A percentile compares a stretch with the other conserved stretches of the same genome.
Evolutionary conservation across 768 basidiomycete genomes (phyloP).

Genomic region (Naganishia friedmannii): DNA sequence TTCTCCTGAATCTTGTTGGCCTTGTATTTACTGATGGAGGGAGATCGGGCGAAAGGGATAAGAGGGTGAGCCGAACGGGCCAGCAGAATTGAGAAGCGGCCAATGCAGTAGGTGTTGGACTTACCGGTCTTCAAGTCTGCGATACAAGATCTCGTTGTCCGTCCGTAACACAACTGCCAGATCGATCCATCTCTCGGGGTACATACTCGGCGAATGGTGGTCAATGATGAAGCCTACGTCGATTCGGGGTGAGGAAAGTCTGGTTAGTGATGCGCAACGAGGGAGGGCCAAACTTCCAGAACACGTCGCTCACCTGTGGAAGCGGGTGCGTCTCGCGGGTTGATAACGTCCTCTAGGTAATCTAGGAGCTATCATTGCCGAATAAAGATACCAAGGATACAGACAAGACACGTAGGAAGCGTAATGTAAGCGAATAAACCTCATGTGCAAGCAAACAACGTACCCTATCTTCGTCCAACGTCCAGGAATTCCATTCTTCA

Average conservation of each 20-base stretch:
- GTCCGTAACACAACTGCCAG: slow-evolving; percentile 88
- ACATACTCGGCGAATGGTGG: slow-evolving; percentile 56
- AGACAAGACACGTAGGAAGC: neutral
- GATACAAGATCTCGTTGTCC: slow-evolving; percentile 81
- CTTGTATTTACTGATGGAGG: slow-evolving; percentile 66
- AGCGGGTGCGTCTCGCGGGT: slow-evolving; percentile 30
- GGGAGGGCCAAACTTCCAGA: no score
- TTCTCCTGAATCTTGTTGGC: slow-evolving; percentile 96
- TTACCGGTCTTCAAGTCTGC: slow-evolving; percentile 83
- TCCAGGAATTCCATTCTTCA: slow-evolving; percentile 91
- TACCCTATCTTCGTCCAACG: slow-evolving; percentile 94
- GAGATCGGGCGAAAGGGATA: neutral
- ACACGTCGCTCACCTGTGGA: slow-evolving; percentile 20
- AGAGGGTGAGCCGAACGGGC: neutral
- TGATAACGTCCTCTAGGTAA: slow-evolving; percentile 65
- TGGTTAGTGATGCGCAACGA: no score
- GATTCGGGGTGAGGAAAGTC: no score
- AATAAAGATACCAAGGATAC: neutral
- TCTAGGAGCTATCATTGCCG: slow-evolving; percentile 67
- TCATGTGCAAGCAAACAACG: slow-evolving; percentile 46
- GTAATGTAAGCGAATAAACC: slow-evolving; percentile 17
- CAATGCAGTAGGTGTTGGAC: slow-evolving; percentile 34
- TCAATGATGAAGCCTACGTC: slow-evolving; percentile 50
- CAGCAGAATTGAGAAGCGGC: neutral
- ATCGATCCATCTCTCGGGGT: slow-evolving; percentile 95